These are phyloP conservation scores for Elongisporangium prolatum DNA, from an alignment of 352 stramenopile genomes.

Conservation along the genomic window DNA sequence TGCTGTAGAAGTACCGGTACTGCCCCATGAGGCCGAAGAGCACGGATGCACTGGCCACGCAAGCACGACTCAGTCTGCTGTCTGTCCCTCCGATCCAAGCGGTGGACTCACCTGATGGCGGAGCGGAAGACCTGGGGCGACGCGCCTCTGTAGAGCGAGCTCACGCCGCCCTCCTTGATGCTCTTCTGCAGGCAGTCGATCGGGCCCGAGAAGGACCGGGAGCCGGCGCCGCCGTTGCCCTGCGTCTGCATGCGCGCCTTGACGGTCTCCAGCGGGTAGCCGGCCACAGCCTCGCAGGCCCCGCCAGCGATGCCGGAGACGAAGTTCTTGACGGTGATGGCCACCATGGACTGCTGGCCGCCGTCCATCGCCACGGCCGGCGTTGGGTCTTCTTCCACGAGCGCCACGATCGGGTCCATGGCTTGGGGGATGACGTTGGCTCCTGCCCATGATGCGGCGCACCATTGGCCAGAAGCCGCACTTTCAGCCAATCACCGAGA, in stretches of 20 bases:
- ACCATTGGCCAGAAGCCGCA: not conserved
- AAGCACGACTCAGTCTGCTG: not conserved
- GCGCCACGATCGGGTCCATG: not conserved
- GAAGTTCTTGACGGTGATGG: slow-evolving; percentile 61
- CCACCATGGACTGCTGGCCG: slow-evolving; percentile 30
- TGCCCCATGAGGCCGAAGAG: slow-evolving; percentile 73
- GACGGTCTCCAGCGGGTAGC: slow-evolving; percentile 63
- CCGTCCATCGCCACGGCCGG: not conserved
- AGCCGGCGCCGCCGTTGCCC: slow-evolving; percentile 14
- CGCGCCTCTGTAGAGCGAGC: slow-evolving; percentile 59
- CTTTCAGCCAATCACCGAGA: not conserved
- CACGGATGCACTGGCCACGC: slow-evolving; percentile 40
- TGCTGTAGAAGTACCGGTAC: slow-evolving; percentile 70
- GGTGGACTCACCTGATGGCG: slow-evolving; percentile 38
- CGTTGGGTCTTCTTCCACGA: not conserved
- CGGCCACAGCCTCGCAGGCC: slow-evolving; percentile 52
- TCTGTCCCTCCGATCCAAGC: slow-evolving; percentile 6
- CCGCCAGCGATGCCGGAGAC: slow-evolving; percentile 52
- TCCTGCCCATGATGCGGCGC: not conserved
- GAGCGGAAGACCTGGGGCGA: slow-evolving; percentile 69
- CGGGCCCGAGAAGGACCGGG: slow-evolving; percentile 28
- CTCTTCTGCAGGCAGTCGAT: slow-evolving; percentile 58
- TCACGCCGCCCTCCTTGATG: slow-evolving; percentile 40
- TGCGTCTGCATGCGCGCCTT: slow-evolving; percentile 72
- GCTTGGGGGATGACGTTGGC: not conserved